Evolutionary conservation across 1,284 basidiomycete species (phyloP).

Genomic region (Moniliella sp.): DNA sequence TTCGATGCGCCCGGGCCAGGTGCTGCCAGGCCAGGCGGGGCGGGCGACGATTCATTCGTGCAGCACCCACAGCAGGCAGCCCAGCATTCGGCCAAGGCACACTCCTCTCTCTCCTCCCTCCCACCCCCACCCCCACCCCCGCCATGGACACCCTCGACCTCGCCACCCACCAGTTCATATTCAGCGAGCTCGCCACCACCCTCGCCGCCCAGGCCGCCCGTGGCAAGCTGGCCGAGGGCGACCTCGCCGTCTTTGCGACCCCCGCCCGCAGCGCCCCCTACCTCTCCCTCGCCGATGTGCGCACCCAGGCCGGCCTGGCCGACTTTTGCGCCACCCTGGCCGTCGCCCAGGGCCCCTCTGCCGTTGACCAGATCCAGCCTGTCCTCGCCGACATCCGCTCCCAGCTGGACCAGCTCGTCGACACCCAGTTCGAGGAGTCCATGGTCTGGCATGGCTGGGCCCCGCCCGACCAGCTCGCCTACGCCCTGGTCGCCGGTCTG

Average conservation of each 20-base stretch:
- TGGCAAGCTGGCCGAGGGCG: slow-evolving; percentile 13
- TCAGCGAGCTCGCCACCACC: slow-evolving; percentile 55
- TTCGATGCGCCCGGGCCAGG: too few relatives aligned
- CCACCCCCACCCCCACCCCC: not conserved
- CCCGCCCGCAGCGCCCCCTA: slow-evolving; percentile 9
- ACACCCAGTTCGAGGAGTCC: slow-evolving; percentile 13
- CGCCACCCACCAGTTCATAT: slow-evolving; percentile 57
- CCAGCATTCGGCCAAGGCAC: not conserved
- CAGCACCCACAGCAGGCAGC: too few relatives aligned
- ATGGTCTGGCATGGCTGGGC: slow-evolving; percentile 17
- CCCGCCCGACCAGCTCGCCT: slow-evolving; percentile 25
- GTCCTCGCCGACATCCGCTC: slow-evolving; percentile 17
- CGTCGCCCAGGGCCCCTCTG: slow-evolving; percentile 7
- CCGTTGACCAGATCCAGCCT: slow-evolving; percentile 13
- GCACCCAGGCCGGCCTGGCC: slow-evolving; percentile 24
- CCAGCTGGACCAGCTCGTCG: slow-evolving; percentile 9
- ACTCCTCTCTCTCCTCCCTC: not conserved
- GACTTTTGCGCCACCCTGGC: slow-evolving; percentile 27
- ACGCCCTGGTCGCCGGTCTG: slow-evolving; percentile 36
- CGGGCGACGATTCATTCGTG: too few relatives aligned
- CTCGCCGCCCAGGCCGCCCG: slow-evolving; percentile 31
- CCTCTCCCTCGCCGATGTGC: slow-evolving; percentile 13
- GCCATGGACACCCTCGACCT: slow-evolving; percentile 39
- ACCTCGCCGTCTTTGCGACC: slow-evolving; percentile 8
- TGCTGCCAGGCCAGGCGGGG: too few relatives aligned